These are phyloP conservation scores for Dendrobium officinale DNA, from an alignment of 106 monocot species.

Conservation along the genomic window DNA sequence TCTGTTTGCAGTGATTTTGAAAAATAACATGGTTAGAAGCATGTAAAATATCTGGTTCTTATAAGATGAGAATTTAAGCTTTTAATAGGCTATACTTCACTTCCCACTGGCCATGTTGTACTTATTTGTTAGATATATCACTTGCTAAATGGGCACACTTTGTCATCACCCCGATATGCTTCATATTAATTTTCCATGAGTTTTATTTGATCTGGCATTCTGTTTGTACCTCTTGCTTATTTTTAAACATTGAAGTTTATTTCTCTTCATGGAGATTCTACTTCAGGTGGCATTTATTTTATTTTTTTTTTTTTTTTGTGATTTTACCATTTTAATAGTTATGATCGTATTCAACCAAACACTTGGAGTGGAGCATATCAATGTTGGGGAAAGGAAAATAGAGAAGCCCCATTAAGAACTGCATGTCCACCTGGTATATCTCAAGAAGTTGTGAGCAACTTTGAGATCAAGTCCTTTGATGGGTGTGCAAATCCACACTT, in stretches of 20 bases:
- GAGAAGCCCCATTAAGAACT: constrained; percentile 85
- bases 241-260: background rate
- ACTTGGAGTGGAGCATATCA: constrained; percentile 98
- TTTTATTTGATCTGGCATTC: constrained; percentile 1
- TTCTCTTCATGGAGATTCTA: background rate
- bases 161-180: background rate
- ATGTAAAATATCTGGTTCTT: too few relatives aligned
- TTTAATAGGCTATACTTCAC: too few relatives aligned
- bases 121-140: background rate
- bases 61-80: too few relatives aligned
- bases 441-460: constrained; percentile 72
- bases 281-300: background rate
- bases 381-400: constrained; percentile 98
- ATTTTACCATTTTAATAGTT: constrained; percentile 37
- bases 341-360: constrained; percentile 89
- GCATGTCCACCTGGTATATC: constrained; percentile 78
- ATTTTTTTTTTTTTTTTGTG: too few relatives aligned
- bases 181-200: background rate
- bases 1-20: too few relatives aligned
- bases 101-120: background rate
- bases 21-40: too few relatives aligned
- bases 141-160: background rate
- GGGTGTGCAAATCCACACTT: constrained; percentile 87
- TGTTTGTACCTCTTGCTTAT: background rate
- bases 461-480: constrained; percentile 97